These are phyloP conservation scores for Trichoderma koningiopsis DNA, from an alignment of 2,329 filamentous ascomycete genomes.

Conservation along the genomic window DNA sequence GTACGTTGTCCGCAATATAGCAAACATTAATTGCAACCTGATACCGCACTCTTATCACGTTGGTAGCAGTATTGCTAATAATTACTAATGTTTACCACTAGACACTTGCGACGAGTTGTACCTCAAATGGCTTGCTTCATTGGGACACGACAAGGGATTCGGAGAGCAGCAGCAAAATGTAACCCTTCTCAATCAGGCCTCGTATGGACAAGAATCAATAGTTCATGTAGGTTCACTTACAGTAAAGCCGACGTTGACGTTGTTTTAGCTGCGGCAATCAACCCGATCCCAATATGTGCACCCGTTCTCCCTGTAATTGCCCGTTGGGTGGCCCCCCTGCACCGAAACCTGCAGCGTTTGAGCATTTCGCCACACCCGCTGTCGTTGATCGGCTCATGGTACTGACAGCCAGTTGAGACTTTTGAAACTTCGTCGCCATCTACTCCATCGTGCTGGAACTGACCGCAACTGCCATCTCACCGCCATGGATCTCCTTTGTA, in stretches of 20 bases:
- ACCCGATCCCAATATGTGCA: background rate
- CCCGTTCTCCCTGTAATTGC: background rate
- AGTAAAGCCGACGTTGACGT: background rate
- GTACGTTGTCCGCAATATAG: background rate
- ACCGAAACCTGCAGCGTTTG: slow-evolving; percentile 20
- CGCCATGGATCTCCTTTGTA: background rate
- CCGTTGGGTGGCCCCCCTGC: background rate
- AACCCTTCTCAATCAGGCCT: background rate
- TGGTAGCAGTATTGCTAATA: background rate
- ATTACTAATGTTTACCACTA: background rate
- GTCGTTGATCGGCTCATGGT: slow-evolving; percentile 10
- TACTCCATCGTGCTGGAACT: background rate
- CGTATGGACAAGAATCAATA: background rate
- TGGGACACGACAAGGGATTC: slow-evolving; percentile 16
- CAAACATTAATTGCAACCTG: background rate
- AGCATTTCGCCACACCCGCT: slow-evolving; percentile 11
- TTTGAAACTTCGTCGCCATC: slow-evolving; percentile 5
- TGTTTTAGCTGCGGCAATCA: slow-evolving; percentile 1
- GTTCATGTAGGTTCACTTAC: background rate
- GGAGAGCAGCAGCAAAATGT: background rate
- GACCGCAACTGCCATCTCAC: background rate
- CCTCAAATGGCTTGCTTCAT: background rate
- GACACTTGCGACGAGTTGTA: background rate
- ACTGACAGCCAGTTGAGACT: background rate
- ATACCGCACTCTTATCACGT: background rate